Conservation (phyloP, 345 rosid species). For the Eucalyptus guilfoylei region DNA sequence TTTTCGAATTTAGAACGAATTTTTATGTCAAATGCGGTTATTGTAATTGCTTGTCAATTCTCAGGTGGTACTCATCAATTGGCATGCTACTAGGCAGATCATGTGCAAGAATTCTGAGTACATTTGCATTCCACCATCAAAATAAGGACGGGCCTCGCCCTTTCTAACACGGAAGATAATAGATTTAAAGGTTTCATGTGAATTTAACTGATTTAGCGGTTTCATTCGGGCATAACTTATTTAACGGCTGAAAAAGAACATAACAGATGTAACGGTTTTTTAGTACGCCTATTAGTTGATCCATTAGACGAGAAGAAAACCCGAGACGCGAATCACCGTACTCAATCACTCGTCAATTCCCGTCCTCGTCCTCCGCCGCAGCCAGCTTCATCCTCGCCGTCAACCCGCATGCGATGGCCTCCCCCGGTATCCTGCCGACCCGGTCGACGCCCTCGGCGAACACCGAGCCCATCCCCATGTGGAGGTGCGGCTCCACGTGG, state of each 20-base stretch:
- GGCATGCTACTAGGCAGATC: not conserved
- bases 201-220: not conserved
- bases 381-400: constrained; percentile 16
- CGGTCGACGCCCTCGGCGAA: constrained; percentile 47
- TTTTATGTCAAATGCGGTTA: not conserved
- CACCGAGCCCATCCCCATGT: constrained; percentile 90
- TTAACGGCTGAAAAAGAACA: not conserved
- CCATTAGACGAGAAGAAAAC: not conserved
- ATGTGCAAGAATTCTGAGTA: not conserved
- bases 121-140: not conserved
- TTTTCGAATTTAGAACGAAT: not conserved
- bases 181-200: not conserved
- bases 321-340: not conserved
- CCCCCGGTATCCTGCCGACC: constrained; percentile 29
- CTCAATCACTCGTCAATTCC: not conserved
- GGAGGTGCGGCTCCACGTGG: constrained; percentile 83
- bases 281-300: not conserved
- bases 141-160: not conserved
- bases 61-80: not conserved
- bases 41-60: not conserved
- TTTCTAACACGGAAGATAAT: not conserved
- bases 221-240: not conserved
- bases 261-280: no score
- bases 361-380: not conserved
- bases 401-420: constrained; percentile 46